Conservation (phyloP, 352 stramenopile genomes). For the Globisporangium polare region DNA sequence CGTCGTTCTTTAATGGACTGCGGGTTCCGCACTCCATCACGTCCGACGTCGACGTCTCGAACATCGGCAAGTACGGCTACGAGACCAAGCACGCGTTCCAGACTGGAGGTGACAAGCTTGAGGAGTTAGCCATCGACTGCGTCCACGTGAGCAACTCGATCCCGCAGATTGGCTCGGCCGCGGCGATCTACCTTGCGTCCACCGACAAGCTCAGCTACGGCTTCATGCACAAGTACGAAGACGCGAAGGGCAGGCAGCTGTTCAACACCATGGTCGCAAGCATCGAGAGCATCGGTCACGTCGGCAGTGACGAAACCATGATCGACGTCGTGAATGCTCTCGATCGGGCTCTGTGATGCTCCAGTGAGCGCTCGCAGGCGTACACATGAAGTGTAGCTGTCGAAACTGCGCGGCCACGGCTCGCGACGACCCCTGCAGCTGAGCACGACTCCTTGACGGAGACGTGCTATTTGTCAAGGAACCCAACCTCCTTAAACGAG, state of each 20-base stretch:
- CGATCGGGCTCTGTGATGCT: neutral
- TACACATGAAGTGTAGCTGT: neutral
- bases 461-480: no score
- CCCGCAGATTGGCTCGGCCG: neutral
- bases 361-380: neutral
- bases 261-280: neutral
- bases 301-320: neutral
- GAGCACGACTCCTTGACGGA: no score
- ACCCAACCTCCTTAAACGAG: no score
- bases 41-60: conserved; percentile 8
- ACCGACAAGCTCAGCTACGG: neutral
- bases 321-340: neutral
- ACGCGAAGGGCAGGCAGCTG: neutral
- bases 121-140: neutral
- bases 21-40: neutral
- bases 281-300: neutral
- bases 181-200: neutral
- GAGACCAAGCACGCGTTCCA: neutral
- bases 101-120: neutral
- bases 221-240: neutral
- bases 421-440: no score
- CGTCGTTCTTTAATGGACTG: neutral
- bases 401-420: no score
- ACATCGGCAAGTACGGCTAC: neutral
- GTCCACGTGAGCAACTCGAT: neutral